Base-by-base conservation (phyloP, 441 rosid genomes). In the Pelargonium cotyledonis region DNA sequence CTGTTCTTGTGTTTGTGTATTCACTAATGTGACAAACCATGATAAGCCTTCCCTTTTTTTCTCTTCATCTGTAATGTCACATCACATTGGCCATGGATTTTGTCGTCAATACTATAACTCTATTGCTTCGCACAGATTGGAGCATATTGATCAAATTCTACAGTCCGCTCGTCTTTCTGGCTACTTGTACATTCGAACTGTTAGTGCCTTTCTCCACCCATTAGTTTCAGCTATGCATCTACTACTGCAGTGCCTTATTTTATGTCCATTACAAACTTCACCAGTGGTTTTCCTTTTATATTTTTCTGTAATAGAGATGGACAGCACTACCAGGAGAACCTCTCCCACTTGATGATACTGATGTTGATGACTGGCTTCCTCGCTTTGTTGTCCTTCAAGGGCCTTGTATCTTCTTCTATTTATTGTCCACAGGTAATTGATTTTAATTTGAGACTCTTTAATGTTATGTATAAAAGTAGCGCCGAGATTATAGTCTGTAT, bases 351-450 rank as follows among this genome's bases (percentile, higher is more conserved):
- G 98, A 94, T 67, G 98, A 94, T 81, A 70, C 82, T 11, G 98
- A 94, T 16, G 95, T 94, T 66, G 96, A 93, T 67, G 98, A 94
- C 73, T 89, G 98, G 98, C 97, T 93, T 77, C 97, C 97, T 51
- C 87, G 98, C 44, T 94, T 94, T 35, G 84, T 89, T 66, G 98
- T 94, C 61, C 97, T 94, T 80, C 96, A 94, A 5, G 98, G 98
- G 58, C 58, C 82, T 8, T 89, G 98, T 76, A 80, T 94, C 53
- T 94, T 89, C 88, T 87, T 91, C 85, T 91, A 85, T 77, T 73
- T 91, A 68, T 55, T 73, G 46, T 88, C 91, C 73, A 87, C 96
- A 78, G 98, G 98, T 88, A 75, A 72, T 16, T 66, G 31, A 23
- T 67, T 61, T 44, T 21, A n/a, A 19, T 26, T 19, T n/a, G 55